phyloP scores from a whole-genome alignment of 2,329 filamentous ascomycete genomes.

The Akanthomyces lecanii region DNA sequence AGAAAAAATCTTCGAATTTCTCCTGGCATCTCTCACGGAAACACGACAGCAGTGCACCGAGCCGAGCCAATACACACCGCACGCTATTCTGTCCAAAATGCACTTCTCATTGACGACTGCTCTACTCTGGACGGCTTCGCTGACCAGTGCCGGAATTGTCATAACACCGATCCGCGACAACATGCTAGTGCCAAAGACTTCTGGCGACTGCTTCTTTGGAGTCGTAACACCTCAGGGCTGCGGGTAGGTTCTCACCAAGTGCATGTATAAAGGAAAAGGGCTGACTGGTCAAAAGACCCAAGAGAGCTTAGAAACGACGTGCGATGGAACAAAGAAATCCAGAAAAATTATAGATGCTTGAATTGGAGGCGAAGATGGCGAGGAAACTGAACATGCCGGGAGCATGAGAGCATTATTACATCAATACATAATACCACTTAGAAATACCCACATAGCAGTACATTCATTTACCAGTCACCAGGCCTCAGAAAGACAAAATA shows the following conservation, averaged over 20 bases:
- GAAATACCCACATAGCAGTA: background rate
- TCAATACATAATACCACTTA: conserved; percentile 1
- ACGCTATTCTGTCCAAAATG: background rate
- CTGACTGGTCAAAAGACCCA: conserved; percentile 6
- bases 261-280: conserved; percentile 26
- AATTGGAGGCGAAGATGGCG: background rate
- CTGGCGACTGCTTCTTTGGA: conserved; percentile 53
- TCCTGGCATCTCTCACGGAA: no score
- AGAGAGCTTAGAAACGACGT: background rate
- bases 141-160: conserved; percentile 51
- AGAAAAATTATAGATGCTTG: no score
- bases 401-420: background rate
- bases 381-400: background rate
- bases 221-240: conserved; percentile 54
- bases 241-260: conserved; percentile 40
- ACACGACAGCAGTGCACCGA: background rate
- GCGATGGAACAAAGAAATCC: no score
- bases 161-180: conserved; percentile 49
- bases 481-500: no score
- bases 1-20: background rate
- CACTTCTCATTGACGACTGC: conserved; percentile 22
- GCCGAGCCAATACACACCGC: background rate
- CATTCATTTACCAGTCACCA: background rate
- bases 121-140: conserved; percentile 40
- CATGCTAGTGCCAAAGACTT: conserved; percentile 46